Conservation (phyloP, 495 filamentous ascomycete genomes). For the Annulohypoxylon maeteangense region DNA sequence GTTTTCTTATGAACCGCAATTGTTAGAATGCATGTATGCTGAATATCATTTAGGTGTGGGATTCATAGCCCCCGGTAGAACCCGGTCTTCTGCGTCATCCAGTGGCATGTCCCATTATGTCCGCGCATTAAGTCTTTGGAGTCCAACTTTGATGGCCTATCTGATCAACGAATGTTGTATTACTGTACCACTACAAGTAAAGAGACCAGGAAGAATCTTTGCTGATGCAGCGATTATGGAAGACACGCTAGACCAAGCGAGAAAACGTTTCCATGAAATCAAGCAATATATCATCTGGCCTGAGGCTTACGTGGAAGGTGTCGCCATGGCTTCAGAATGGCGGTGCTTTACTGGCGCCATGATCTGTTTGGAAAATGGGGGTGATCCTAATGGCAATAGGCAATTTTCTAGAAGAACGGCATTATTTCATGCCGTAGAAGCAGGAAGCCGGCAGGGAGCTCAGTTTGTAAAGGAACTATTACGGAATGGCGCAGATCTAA, state of each 20-base stretch:
- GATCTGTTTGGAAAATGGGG: conserved; percentile 33
- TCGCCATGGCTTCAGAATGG: neutral
- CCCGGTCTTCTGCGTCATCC: too few relatives aligned
- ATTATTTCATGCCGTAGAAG: too few relatives aligned
- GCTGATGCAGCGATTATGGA: neutral
- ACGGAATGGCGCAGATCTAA: conserved; percentile 1
- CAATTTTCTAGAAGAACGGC: too few relatives aligned
- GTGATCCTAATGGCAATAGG: conserved; percentile 5
- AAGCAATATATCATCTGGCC: conserved; percentile 19
- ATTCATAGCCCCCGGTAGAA: too few relatives aligned
- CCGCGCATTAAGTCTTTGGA: conserved; percentile 22
- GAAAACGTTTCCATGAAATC: conserved; percentile 20
- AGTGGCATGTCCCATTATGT: conserved; percentile 1
- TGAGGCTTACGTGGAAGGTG: neutral
- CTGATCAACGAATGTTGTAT: conserved; percentile 17
- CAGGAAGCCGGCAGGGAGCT: too few relatives aligned
- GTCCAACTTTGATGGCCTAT: conserved; percentile 2
- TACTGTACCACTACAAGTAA: neutral
- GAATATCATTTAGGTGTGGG: too few relatives aligned
- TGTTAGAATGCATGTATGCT: too few relatives aligned
- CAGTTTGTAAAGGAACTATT: conserved; percentile 14
- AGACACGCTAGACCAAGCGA: conserved; percentile 7
- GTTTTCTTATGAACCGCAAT: conserved; percentile 11
- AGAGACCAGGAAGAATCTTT: neutral
- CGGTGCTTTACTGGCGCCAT: neutral